Evolutionary conservation across 2,329 filamentous ascomycete genomes (phyloP), one percentile per base, ranked within the genome.

Genomic region (Xylaria sp.): DNA sequence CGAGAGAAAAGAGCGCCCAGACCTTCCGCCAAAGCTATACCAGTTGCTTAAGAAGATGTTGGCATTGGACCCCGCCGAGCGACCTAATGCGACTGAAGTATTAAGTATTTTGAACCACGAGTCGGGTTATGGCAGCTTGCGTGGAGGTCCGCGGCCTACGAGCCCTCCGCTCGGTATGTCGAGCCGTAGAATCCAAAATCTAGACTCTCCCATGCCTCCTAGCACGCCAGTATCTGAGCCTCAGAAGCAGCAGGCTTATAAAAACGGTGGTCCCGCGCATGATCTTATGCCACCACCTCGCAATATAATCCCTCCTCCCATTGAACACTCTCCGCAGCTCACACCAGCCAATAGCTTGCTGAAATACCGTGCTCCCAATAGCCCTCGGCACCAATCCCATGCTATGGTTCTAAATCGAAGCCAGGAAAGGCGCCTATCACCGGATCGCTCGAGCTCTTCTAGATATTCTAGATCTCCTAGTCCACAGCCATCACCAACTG

Each of bases 51-150:
- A 93, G 78, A 89, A 89, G 64, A 84, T 99, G 4, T 85, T 99
- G 5, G 90, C 93, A 0, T 83, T 97, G 12, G 86, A 94, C 67
- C 93, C 95, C 0, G 82, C 84, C 1, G 88, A 94, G 64, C 86
- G 96, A 6, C 96, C 96, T 0, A 93, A 89, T 53, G 94, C 96
- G 0, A 92, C 90, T 54, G 94, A 98, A 65, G 95, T 99, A 1
- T 80, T 98, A 47, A 85, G 85, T 9, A 92, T 89, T 1, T 93
- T 97, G 79, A 90, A 92, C 73, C 90, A 87, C 45, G 90, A 92
- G 82, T 88, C 80, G 72, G 81, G 78, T 51, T 76, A 85, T 56
- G 83, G 86, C 47, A 80, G 81, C 11, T 73, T 83, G 21, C 76
- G 80, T 55, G 74, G 79, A 36, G 75, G 69, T 11, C 57, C 75